Base-by-base conservation (phyloP, 257 asterid species). In the Parsonsia alboflavescens region DNA sequence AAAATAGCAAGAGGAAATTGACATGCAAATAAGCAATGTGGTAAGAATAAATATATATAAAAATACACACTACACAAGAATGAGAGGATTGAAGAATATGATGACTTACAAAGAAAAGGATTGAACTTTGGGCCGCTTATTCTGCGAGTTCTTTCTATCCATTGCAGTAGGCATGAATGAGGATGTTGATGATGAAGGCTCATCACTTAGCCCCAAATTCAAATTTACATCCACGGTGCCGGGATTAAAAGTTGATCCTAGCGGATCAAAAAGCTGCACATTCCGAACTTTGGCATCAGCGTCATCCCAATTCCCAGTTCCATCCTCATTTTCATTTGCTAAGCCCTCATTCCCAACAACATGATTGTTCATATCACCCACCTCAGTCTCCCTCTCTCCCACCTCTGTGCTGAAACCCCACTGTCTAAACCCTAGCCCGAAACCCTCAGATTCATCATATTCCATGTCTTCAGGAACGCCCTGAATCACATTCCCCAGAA, bases 101-200 rank as follows among this genome's bases (percentile, higher is more conserved):
- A 45, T 30, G 52, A 2, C 94, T 92, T 82, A 95, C 99, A 87
- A 81, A 30, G 96, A 80, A 72, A 89, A 80, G 21, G 98, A 81
- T 73, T 85, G 90, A 84, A 90, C 88, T 91, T 89, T 95, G 61
- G 97, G 96, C 39, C 98, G 90, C 85, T 95, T 95, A 71, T 82
- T 90, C 68, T 80, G 93, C 1, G 74, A 72, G 73, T 84, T 70
- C 82, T 84, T 90, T 82, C 87, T 84, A 71, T 80, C 87, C 28
- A 56, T 28, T 78, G 77, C 69, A 73, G 77, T 42, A 59, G 79
- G 66, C 44, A 72, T 16, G 36, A 57, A 28, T 1, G 74, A 48
- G 17, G 73, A 63, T 19, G 89, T 78, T 0, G 89, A 90, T 28
- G 96, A 86, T 2, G 96, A 85, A 63, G 96, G 84, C 76, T 88